Evolutionary conservation across 768 basidiomycete species (phyloP).

Genomic region (Trametes cubensis): DNA sequence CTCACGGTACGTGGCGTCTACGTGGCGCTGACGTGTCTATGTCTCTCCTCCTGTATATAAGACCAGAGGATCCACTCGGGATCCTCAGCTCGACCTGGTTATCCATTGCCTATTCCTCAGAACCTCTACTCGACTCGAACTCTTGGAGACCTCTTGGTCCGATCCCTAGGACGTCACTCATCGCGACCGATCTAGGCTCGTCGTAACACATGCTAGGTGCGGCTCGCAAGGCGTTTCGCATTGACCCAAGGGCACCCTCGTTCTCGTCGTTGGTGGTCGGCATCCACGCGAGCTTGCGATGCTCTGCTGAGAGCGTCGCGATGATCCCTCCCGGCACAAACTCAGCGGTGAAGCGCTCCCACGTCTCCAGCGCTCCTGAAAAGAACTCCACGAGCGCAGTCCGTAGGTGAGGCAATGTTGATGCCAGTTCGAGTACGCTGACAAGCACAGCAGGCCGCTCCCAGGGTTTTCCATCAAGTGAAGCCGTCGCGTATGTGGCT

Average conservation of each 20-base stretch:
- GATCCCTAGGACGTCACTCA: no score
- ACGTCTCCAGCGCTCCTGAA: conserved; percentile 26
- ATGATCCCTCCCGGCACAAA: conserved; percentile 29
- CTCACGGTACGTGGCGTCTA: no score
- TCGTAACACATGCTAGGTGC: conserved; percentile 8
- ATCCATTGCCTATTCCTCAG: no score
- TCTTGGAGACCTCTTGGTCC: no score
- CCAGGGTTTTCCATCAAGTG: conserved; percentile 23
- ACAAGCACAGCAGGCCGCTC: conserved; percentile 14
- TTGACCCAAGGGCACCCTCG: conserved; percentile 31
- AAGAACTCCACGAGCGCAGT: conserved; percentile 27
- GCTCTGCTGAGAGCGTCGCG: neutral
- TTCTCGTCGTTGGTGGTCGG: conserved; percentile 35
- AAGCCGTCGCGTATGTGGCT: conserved; percentile 8
- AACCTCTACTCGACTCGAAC: no score
- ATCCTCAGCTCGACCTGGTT: no score
- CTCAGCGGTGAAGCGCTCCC: conserved; percentile 34
- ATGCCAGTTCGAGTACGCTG: conserved; percentile 15
- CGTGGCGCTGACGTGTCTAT: no score
- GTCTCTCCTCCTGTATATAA: no score
- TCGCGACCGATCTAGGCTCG: no score
- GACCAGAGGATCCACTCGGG: no score
- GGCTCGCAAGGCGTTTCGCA: neutral
- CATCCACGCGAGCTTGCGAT: conserved; percentile 19
- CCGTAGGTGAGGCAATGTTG: conserved; percentile 20